Evolutionary conservation across 148 eudicot genomes (phyloP), one percentile per base, ranked within the genome.

Genomic region (Amaranthus palmeri): DNA sequence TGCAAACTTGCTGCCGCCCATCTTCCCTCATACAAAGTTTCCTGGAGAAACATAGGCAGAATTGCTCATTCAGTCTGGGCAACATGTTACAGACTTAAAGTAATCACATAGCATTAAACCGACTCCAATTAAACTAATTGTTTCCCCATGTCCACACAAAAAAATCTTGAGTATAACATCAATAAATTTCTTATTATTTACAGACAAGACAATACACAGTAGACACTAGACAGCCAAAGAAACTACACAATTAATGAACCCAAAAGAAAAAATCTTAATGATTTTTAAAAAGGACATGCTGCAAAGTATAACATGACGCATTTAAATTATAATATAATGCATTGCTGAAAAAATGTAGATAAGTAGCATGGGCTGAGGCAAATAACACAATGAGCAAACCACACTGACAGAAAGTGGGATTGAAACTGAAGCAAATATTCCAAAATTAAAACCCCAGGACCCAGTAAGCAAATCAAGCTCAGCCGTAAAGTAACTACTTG

Each of bases 21-120:
- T 95, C 97, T 85, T 91, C 97, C 78, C 97, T 89, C 97, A 95
- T 95, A 56, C 90, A 89, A 67, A 95, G 88, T 83, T 93, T 95
- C 88, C 98, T 95, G 68, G 49, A 81, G 25, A 78, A 60, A 69
- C 68, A 58, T 10, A 66, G 62, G 3, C 2, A 48, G 69, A 57
- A 42, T 55, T 66, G 59, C 42, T 48, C 50, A 45, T 40, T 55
- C 48, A 74, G 62, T 56, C 43, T 11, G 50, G 15, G 36, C 54
- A 68, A 8, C 54, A 25, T 57, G 58, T 36, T 25, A 25, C 53
- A 67, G 64, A 36, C 2, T 56, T 58, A 7, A 17, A 17, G 1
- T 13, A 36, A 14, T 43, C 54, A 54, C 6, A 45, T 8, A 64
- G 70, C 55, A 76, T 60, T 7, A 4, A 54, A 25, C 46, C 54